Base-by-base conservation (phyloP, 202 grass and related monocot species). In the Elaeis oleifera region DNA sequence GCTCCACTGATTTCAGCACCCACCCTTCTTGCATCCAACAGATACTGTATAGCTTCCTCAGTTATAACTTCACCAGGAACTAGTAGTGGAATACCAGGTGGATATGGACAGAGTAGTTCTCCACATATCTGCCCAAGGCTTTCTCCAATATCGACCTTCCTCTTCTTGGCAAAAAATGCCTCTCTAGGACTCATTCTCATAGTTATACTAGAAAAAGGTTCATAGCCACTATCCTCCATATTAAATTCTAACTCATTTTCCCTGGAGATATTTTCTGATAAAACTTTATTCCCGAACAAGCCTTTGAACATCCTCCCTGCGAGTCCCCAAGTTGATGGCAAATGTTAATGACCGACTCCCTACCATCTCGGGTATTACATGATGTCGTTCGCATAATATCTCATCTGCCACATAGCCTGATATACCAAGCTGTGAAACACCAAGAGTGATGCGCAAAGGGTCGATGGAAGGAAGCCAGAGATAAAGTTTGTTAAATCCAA, bases 51-150 rank as follows among this genome's bases (percentile, higher is more conserved):
- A 16, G 76, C 78, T 64, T 88, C 81, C 20, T 79, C 64, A 0
- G 84, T 85, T 54, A 96, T 74, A 16, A 90, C 53, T 64, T 96
- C 91, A 26, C 87, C 84, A 54, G 91, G 91, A 63, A 90, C 70
- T 53, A 96, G 76, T 18, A 90, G 63, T 2, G 81, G 81, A 64
- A 96, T 90, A 65, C 87, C 91, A 5, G 87, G 91, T 65, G 91
- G 91, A 60, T 90, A 90, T 4, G 87, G 87, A 60, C 73, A 90
- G 17, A 96, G 75, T 56, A 96, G 69, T 69, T 96, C 91, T 28
- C 91, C 87, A 66, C 81, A 88, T 24, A 90, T 90, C 59, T 83
- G 11, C 11, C 81, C 84, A 50, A 88, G 49, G 66, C 91, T 85
- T 32, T 90, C 76, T 66, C 80, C 71, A 51, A 74, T 76, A 60